These are phyloP conservation scores for Leishmania gerbilli DNA, from an alignment of 208 protist genomes.

Conservation along the genomic window DNA sequence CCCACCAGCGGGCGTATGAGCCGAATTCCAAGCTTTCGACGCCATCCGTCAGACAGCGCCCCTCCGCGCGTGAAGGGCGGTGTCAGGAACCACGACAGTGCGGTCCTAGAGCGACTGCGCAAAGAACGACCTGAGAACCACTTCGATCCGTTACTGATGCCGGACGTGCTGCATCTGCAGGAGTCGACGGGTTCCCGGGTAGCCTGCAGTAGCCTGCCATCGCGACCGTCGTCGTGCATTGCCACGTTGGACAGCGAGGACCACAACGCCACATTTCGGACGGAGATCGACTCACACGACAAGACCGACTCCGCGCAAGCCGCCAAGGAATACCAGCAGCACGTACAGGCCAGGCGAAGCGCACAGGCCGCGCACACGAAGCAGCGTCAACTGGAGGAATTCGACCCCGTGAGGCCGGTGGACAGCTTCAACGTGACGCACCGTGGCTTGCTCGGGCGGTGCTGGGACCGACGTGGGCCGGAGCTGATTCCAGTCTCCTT, in stretches of 20 bases:
- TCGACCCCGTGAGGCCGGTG: constrained; percentile 56
- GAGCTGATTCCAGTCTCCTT: constrained; percentile 51
- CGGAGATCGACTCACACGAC: constrained; percentile 25
- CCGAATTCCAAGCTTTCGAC: not conserved
- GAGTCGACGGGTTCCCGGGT: no score
- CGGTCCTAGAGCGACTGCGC: not conserved
- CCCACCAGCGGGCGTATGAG: constrained; percentile 1
- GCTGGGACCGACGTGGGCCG: constrained; percentile 64
- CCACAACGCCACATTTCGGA: constrained; percentile 26
- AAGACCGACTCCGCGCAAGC: constrained; percentile 53
- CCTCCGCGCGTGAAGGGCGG: not conserved
- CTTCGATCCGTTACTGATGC: constrained; percentile 40
- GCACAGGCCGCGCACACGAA: constrained; percentile 31
- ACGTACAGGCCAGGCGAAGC: constrained; percentile 39
- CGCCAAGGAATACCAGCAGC: constrained; percentile 57
- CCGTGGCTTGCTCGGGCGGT: constrained; percentile 65
- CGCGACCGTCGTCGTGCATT: constrained; percentile 3
- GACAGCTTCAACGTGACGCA: constrained; percentile 80
- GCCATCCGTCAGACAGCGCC: not conserved
- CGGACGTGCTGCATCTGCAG: not conserved
- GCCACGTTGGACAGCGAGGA: constrained; percentile 7
- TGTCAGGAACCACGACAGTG: not conserved
- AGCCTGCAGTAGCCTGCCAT: not conserved
- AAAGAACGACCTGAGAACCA: constrained; percentile 19
- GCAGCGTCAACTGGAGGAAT: constrained; percentile 44